Percentiles rank a stretch among this genome's conserved stretches.
Conservation (phyloP, 495 filamentous ascomycete genomes). For the Entonaema liquescens region DNA sequence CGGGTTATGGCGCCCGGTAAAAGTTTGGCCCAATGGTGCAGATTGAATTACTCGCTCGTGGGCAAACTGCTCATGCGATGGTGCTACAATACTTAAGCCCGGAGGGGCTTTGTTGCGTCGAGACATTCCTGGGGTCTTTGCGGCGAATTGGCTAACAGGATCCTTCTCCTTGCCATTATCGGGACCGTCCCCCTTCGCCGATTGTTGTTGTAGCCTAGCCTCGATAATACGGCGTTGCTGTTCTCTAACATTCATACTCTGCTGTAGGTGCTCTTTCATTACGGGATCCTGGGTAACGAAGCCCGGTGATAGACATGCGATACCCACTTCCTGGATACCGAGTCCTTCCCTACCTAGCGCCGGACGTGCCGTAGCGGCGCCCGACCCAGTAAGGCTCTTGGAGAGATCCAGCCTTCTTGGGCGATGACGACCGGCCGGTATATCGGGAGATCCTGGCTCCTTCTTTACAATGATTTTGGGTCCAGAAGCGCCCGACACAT, state of each 20-base stretch:
- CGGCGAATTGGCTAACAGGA: conserved; percentile 62
- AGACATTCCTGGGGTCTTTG: conserved; percentile 71
- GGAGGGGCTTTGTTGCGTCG: conserved; percentile 83
- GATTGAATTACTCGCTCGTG: conserved; percentile 97
- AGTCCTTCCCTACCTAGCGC: conserved; percentile 79
- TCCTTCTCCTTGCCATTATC: conserved; percentile 59
- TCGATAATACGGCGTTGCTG: conserved; percentile 96
- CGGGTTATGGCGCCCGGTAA: conserved; percentile 87
- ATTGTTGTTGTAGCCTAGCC: conserved; percentile 84
- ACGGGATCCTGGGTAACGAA: conserved; percentile 96
- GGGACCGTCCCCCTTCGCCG: conserved; percentile 76
- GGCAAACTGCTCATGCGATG: conserved; percentile 93
- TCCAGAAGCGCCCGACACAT: conserved; percentile 56
- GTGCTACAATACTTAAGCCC: conserved; percentile 93
- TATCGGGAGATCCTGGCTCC: conserved; percentile 86
- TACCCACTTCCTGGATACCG: conserved; percentile 88
- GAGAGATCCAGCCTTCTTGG: conserved; percentile 91
- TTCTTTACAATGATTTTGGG: conserved; percentile 96
- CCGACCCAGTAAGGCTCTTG: conserved; percentile 67
- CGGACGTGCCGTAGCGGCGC: conserved; percentile 72
- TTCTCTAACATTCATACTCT: conserved; percentile 91
- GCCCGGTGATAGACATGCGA: conserved; percentile 93
- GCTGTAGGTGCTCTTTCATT: conserved; percentile 93
- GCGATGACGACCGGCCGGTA: conserved; percentile 77
- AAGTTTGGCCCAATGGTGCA: conserved; percentile 92